Conservation (phyloP, 148 eudicot species). For the Chenopodium suecicum region DNA sequence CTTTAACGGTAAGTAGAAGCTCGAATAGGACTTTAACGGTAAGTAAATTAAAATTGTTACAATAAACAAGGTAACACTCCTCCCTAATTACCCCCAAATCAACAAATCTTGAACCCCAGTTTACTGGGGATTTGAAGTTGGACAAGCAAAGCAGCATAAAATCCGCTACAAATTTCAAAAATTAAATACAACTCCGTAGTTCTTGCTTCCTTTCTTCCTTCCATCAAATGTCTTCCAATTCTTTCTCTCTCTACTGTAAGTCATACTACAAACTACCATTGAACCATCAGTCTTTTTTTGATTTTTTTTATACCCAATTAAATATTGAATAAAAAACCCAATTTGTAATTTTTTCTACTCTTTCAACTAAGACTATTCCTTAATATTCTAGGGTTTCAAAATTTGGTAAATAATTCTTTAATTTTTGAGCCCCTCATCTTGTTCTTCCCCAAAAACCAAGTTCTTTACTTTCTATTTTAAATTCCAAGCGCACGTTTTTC, state of each 20-base stretch:
- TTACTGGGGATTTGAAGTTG: background rate
- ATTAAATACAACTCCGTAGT: too few relatives aligned
- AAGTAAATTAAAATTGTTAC: background rate
- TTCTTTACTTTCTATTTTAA: background rate
- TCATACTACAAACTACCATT: background rate
- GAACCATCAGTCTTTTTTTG: background rate
- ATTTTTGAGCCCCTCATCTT: background rate
- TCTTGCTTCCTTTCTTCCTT: background rate
- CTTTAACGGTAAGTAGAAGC: too few relatives aligned
- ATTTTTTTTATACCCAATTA: too few relatives aligned
- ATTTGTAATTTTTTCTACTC: background rate
- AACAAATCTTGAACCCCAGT: background rate
- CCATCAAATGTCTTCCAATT: background rate
- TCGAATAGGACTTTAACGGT: too few relatives aligned
- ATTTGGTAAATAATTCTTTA: background rate
- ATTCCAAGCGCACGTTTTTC: background rate
- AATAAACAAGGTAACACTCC: background rate
- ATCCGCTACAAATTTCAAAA: background rate
- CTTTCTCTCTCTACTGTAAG: background rate
- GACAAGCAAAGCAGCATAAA: background rate
- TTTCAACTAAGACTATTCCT: background rate
- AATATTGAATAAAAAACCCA: background rate
- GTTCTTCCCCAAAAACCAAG: background rate
- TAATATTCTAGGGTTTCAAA: background rate
- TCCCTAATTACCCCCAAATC: background rate